phyloP scores from a whole-genome alignment of 805 yeast genomes.

The Candida yuanshanica region DNA sequence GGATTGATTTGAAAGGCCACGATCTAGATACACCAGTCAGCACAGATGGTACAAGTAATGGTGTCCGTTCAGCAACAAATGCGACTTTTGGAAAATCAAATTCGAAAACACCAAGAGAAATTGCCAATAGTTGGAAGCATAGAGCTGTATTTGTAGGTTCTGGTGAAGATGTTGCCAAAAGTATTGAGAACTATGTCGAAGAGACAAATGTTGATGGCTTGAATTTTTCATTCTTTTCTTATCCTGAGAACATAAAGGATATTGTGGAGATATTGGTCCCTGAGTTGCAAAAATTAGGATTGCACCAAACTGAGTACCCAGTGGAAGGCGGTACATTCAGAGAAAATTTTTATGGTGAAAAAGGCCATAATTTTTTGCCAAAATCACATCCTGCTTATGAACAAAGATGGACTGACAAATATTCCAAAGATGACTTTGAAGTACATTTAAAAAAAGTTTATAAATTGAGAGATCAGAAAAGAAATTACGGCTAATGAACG shows the following conservation, averaged over 20 bases:
- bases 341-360: conserved; percentile 23
- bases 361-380: conserved; percentile 12
- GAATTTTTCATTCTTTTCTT: conserved; percentile 30
- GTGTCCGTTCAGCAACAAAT: conserved; percentile 29
- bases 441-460: no score
- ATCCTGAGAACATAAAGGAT: conserved; percentile 34
- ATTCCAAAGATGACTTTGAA: no score
- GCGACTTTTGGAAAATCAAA: conserved; percentile 24
- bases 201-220: conserved; percentile 37
- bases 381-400: conserved; percentile 10
- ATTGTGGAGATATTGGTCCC: conserved; percentile 31
- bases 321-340: conserved; percentile 29
- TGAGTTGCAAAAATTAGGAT: conserved; percentile 28
- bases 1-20: conserved; percentile 33
- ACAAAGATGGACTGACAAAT: conserved; percentile 21
- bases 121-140: conserved; percentile 17
- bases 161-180: conserved; percentile 32
- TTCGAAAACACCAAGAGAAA: conserved; percentile 25
- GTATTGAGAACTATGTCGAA: conserved; percentile 32
- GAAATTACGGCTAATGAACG: no score
- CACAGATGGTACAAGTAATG: conserved; percentile 28
- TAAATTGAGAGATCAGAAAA: no score
- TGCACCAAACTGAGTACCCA: conserved; percentile 29
- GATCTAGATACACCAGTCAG: conserved; percentile 28
- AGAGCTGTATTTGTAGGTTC: conserved; percentile 28